phyloP scores from a whole-genome alignment of 768 basidiomycete species.

The Suillus spraguei region DNA sequence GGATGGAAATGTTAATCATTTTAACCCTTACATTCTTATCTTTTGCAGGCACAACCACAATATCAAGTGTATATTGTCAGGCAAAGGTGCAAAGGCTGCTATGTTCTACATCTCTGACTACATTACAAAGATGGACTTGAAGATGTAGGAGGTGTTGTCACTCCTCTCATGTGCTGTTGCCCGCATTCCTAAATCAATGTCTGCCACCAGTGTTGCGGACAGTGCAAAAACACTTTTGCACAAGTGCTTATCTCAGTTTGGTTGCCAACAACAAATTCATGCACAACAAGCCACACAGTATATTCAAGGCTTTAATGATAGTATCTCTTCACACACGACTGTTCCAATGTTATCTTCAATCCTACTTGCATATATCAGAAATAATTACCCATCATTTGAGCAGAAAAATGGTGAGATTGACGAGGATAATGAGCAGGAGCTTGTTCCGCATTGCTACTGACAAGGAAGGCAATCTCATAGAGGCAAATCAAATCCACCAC shows the following conservation, averaged over 20 bases:
- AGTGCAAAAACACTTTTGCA: constrained; percentile 29
- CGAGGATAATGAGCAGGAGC: constrained; percentile 1
- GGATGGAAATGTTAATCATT: constrained; percentile 34
- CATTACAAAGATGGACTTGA: constrained; percentile 36
- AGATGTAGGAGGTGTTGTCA: constrained; percentile 29
- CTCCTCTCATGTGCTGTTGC: constrained; percentile 29
- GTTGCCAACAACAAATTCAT: too few relatives aligned
- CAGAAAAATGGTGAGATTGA: neutral
- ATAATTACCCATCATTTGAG: neutral
- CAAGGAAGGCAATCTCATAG: constrained; percentile 15
- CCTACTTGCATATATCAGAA: constrained; percentile 15
- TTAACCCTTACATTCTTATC: constrained; percentile 36
- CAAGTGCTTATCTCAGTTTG: constrained; percentile 6
- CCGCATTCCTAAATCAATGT: neutral
- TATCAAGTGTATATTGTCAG: constrained; percentile 37
- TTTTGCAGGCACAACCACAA: constrained; percentile 39
- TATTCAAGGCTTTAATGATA: constrained; percentile 19
- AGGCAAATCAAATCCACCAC: constrained; percentile 30
- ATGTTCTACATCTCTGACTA: constrained; percentile 41
- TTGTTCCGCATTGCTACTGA: neutral
- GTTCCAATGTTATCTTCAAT: constrained; percentile 27
- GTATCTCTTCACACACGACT: constrained; percentile 30
- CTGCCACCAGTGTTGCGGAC: neutral
- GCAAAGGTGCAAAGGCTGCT: constrained; percentile 35
- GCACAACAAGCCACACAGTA: too few relatives aligned